Evolutionary conservation across 345 rosid genomes (phyloP), one percentile per base, ranked within the genome.

Genomic region (Linum tenue): DNA sequence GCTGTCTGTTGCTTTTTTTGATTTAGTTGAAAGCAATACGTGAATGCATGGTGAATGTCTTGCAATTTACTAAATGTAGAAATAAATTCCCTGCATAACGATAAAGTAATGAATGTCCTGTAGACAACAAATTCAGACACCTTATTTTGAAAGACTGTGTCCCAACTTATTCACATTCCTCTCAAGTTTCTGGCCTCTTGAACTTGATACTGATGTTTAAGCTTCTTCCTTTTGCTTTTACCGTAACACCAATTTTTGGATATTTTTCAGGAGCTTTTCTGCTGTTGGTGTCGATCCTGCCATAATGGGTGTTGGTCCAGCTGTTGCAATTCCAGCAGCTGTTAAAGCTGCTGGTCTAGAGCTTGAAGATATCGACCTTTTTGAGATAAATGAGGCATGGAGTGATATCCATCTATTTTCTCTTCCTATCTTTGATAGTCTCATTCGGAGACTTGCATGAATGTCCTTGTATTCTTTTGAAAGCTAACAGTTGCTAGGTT

Each of bases 201-300:
- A 48, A 15, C 14, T 4, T 7, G 53, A 9, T 9, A 56, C 35
- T 16, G 50, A 56, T 16, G 36, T 48, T 55, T 56, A 59, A 36
- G 37, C 14, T 62, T 16, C 56, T 43, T 37, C 41, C 59, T 63
- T 64, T 69, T 43, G 31, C 31, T 22, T 22, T 22, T 22, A 22
- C 31, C 31, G 31, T 22, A 22, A 22, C 31, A 22, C 31, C 31
- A 22, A 0, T 22, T 22, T 22, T 22, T 22, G 31, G 31, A 22
- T 22, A 22, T 64, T 73, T 70, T 78, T 71, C 84, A 92, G 99
- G 87, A 85, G 88, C 71, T 94, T 94, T 78, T 85, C 92, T 66
- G 99, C 88, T 74, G 87, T 91, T 63, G 99, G 99, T 64, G 97
- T 90, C 42, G 97, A 94, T 66, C 99, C 97, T 8, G 80, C 92